Conservation (phyloP, 441 rosid species). For the Gossypium gossypioides region DNA sequence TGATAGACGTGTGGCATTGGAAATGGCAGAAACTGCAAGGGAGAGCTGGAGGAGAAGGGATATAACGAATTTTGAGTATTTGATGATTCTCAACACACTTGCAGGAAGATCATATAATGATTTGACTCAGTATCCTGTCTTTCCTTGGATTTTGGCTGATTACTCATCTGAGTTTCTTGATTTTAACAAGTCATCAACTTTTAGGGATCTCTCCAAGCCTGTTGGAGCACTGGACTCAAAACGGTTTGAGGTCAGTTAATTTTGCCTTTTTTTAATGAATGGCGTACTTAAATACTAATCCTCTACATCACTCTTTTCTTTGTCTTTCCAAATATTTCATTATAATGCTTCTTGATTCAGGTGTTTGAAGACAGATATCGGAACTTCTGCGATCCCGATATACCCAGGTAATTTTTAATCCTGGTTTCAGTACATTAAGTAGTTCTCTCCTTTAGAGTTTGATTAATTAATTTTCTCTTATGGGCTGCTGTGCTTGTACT, state of each 20-base stretch:
- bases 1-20: constrained; percentile 78
- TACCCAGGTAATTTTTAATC: constrained; percentile 64
- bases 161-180: constrained; percentile 86
- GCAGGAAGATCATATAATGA: constrained; percentile 97
- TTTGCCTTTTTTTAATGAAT: constrained; percentile 1
- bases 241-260: constrained; percentile 77
- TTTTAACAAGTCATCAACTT: constrained; percentile 89
- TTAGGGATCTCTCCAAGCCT: constrained; percentile 96
- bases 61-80: constrained; percentile 90
- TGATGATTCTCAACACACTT: constrained; percentile 88
- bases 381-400: constrained; percentile 96
- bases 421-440: constrained; percentile 7
- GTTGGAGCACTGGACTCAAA: constrained; percentile 90
- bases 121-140: constrained; percentile 93
- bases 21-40: constrained; percentile 93
- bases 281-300: not conserved
- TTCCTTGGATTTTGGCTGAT: constrained; percentile 97
- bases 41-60: constrained; percentile 98
- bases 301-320: not conserved
- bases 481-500: constrained; percentile 15
- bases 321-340: constrained; percentile 15
- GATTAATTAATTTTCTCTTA: constrained; percentile 15
- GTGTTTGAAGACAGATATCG: constrained; percentile 89
- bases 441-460: not conserved
- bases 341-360: constrained; percentile 32